Conservation (phyloP, 2,329 filamentous ascomycete genomes). For the Ophiostoma sp. region DNA sequence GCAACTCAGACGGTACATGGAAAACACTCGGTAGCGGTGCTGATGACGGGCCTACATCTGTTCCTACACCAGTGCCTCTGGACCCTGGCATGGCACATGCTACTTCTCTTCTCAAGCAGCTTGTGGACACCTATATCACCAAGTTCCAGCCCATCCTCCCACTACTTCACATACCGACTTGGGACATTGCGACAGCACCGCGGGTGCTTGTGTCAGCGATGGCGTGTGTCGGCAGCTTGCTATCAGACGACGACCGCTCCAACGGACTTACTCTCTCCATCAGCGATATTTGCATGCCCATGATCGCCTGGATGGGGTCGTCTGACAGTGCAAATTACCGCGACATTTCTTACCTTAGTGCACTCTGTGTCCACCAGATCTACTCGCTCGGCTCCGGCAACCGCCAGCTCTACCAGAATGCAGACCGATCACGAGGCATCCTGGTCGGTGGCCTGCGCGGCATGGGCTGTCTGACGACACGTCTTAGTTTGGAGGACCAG, state of each 20-base stretch:
- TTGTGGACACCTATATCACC: slow-evolving; percentile 29
- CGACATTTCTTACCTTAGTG: slow-evolving; percentile 30
- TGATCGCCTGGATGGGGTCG: slow-evolving; percentile 31
- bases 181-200: slow-evolving; percentile 27
- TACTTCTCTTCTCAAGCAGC: slow-evolving; percentile 26
- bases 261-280: slow-evolving; percentile 27
- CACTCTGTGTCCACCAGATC: slow-evolving; percentile 33
- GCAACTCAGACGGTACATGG: background rate
- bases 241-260: slow-evolving; percentile 23
- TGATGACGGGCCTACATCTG: background rate
- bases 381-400: slow-evolving; percentile 34
- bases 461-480: slow-evolving; percentile 29
- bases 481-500: slow-evolving; percentile 19
- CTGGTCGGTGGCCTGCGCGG: slow-evolving; percentile 31
- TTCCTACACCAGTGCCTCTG: background rate
- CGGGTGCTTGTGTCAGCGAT: slow-evolving; percentile 31
- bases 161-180: slow-evolving; percentile 32
- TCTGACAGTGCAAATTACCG: slow-evolving; percentile 29
- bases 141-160: slow-evolving; percentile 32
- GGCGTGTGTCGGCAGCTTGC: slow-evolving; percentile 31
- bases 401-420: slow-evolving; percentile 31
- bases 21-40: background rate
- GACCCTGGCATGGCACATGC: slow-evolving; percentile 26
- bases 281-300: slow-evolving; percentile 30
- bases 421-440: slow-evolving; percentile 30